Percentiles rank a stretch among this genome's conserved stretches.
Conservation (phyloP, 805 yeast genomes). For the Pichia insulana region DNA sequence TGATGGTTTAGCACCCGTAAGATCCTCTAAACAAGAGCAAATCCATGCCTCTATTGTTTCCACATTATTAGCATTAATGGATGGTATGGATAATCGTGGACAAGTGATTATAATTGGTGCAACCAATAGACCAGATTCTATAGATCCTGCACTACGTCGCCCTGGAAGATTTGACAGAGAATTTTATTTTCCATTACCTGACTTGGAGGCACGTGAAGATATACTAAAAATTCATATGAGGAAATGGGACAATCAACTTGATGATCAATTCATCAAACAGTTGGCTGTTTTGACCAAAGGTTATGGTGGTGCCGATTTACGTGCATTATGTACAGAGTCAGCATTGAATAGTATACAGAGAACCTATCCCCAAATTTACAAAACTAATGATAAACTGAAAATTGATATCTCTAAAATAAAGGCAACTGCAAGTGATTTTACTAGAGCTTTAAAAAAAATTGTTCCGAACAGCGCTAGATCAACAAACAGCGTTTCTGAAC, state of each 20-base stretch:
- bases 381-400: constrained; percentile 58
- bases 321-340: constrained; percentile 93
- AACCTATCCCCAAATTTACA: constrained; percentile 86
- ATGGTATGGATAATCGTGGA: constrained; percentile 98
- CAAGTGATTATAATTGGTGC: constrained; percentile 98
- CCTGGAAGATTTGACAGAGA: constrained; percentile 98
- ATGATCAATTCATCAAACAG: constrained; percentile 47
- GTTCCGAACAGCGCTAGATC: constrained; percentile 91
- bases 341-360: constrained; percentile 89
- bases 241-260: constrained; percentile 76
- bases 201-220: constrained; percentile 63
- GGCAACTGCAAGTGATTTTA: constrained; percentile 77
- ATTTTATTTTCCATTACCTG: constrained; percentile 92
- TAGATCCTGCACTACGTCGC: constrained; percentile 95
- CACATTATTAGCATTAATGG: constrained; percentile 91
- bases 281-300: constrained; percentile 84
- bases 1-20: constrained; percentile 96
- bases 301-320: constrained; percentile 94
- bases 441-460: constrained; percentile 75
- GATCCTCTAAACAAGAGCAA: constrained; percentile 96
- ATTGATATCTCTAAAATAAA: constrained; percentile 65
- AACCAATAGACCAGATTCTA: constrained; percentile 93
- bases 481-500: constrained; percentile 56
- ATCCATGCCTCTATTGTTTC: constrained; percentile 97
- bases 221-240: constrained; percentile 80